Base-by-base conservation (phyloP, 2,329 filamentous ascomycete genomes). In the Pestalotiopsis sp. region DNA sequence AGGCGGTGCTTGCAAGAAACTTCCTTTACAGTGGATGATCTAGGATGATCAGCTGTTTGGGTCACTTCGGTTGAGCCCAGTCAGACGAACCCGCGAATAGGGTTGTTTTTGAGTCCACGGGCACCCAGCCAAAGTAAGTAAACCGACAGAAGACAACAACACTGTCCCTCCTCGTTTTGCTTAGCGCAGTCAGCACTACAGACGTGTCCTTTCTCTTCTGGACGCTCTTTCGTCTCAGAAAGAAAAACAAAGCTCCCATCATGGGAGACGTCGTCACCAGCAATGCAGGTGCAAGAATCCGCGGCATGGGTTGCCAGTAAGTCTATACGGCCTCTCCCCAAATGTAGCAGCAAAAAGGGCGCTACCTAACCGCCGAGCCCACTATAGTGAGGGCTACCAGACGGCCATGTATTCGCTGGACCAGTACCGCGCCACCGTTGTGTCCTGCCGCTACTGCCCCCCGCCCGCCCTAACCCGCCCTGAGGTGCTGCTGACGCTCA, bases 351-450 rank as follows among this genome's bases (percentile, higher is more conserved):
- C 13, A 39, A 14, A 62, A 41, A 59, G 57, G 20, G 20, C 20
- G 12, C n/a, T 11, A 27, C 27, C 61, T 64, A 1, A 64, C 25
- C 12, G 3, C 14, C 13, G 20, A 36, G 31, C 31, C 31, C 31
- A 36, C 31, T 36, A 49, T 39, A 74, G 74, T 66, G 74, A 75
- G 62, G 49, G 41, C 7, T 75, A 74, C 64, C 71, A 75, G 62
- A 67, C 72, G 20, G 72, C 73, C 17, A 73, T 75, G 73, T 65
- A 75, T 64, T 25, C 69, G 27, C 65, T 76, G 25, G 62, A 70
- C 60, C 73, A 73, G 62, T 70, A 75, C 36, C 69, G 70, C 14
- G 70, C 71, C 57, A 74, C 70, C 11, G 25, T 68, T 65, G 59
- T 76, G 2, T 66, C 70, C 23, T 73, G 73, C 45, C 74, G 72